Percentiles rank a stretch among this genome's conserved stretches.
These are phyloP conservation scores for Neoboletus brunneissimus DNA, from an alignment of 768 basidiomycete genomes.

Conservation along the genomic window DNA sequence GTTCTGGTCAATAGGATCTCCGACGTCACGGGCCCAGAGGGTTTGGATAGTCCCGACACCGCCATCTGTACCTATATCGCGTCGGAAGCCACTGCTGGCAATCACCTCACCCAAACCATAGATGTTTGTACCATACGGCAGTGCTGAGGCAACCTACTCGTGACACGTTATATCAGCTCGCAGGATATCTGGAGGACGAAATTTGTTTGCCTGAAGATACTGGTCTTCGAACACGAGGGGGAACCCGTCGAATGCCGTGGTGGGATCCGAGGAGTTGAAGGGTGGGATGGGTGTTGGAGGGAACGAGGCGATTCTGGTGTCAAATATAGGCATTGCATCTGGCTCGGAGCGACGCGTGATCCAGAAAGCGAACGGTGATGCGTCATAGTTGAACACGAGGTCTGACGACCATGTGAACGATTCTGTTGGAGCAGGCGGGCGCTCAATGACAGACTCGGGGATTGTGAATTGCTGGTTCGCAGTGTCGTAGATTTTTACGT, in stretches of 20 bases:
- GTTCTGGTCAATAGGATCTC: constrained; percentile 66
- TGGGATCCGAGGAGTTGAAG: constrained; percentile 47
- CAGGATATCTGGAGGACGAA: neutral
- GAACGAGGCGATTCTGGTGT: constrained; percentile 62
- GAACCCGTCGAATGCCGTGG: constrained; percentile 59
- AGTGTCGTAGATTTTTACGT: constrained; percentile 65
- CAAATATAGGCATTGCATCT: constrained; percentile 56
- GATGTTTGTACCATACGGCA: constrained; percentile 66
- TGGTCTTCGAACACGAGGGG: constrained; percentile 77
- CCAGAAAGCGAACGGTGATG: constrained; percentile 75
- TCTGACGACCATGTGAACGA: constrained; percentile 48
- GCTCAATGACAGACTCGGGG: constrained; percentile 51
- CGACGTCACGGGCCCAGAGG: constrained; percentile 61
- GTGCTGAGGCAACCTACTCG: constrained; percentile 55
- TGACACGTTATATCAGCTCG: neutral
- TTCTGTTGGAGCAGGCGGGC: constrained; percentile 36
- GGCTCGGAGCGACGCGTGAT: constrained; percentile 66
- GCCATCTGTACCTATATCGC: constrained; percentile 52
- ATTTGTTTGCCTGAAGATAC: constrained; percentile 58
- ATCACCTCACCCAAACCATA: constrained; percentile 78
- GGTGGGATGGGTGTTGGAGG: constrained; percentile 60
- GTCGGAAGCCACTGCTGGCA: constrained; percentile 64
- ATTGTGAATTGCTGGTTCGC: constrained; percentile 62
- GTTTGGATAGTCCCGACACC: constrained; percentile 59
- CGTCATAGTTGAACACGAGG: constrained; percentile 64